phyloP scores from a whole-genome alignment of 2,329 filamentous ascomycete species.

The Fonsecaea multimorphosa region DNA sequence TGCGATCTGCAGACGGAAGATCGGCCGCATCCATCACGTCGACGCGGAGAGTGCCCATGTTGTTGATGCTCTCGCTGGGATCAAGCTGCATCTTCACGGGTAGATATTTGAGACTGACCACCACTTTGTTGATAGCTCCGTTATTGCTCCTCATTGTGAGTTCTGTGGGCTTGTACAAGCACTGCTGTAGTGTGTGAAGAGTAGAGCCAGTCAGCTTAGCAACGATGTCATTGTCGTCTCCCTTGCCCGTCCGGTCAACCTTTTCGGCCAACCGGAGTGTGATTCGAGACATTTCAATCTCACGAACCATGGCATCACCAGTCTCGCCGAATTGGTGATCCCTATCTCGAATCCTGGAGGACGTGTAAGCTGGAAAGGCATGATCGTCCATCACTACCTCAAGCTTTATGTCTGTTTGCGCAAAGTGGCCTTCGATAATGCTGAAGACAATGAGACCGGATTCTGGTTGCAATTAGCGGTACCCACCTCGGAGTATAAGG shows the following conservation, averaged over 20 bases:
- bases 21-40: slow-evolving; percentile 85
- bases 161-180: slow-evolving; percentile 86
- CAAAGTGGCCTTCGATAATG: slow-evolving; percentile 85
- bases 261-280: slow-evolving; percentile 86
- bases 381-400: slow-evolving; percentile 95
- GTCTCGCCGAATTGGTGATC: slow-evolving; percentile 82
- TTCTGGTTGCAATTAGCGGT: slow-evolving; percentile 61
- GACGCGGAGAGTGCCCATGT: slow-evolving; percentile 94
- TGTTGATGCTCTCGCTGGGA: slow-evolving; percentile 96
- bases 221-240: slow-evolving; percentile 72
- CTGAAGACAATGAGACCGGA: slow-evolving; percentile 94
- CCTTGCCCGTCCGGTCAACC: slow-evolving; percentile 73
- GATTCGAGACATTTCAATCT: slow-evolving; percentile 94
- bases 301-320: slow-evolving; percentile 93
- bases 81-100: slow-evolving; percentile 94
- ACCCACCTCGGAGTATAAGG: neutral
- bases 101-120: slow-evolving; percentile 91
- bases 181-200: slow-evolving; percentile 83
- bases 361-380: slow-evolving; percentile 86
- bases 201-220: slow-evolving; percentile 86
- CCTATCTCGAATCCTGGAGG: slow-evolving; percentile 73
- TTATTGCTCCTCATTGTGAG: slow-evolving; percentile 80
- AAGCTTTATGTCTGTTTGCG: slow-evolving; percentile 75
- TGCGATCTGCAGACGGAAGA: slow-evolving; percentile 91
- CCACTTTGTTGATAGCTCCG: slow-evolving; percentile 77